Evolutionary conservation across 1,284 basidiomycete species (phyloP).

Genomic region (Vanrija sp.): DNA sequence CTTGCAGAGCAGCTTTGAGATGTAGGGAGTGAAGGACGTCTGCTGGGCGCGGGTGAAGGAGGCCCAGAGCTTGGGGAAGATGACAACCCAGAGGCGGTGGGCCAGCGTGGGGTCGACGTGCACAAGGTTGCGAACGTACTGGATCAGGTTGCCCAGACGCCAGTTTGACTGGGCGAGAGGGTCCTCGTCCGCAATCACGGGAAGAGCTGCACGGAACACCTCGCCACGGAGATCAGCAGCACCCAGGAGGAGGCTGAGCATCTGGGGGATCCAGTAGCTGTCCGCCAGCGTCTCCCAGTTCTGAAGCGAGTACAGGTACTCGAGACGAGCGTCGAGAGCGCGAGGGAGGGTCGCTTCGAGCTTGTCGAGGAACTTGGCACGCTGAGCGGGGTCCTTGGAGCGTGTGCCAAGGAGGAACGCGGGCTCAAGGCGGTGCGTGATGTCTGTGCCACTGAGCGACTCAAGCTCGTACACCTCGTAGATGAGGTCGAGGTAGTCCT

Average conservation of each 20-base stretch:
- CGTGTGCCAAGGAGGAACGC: slow-evolving; percentile 92
- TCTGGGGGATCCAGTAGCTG: slow-evolving; percentile 92
- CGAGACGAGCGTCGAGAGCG: slow-evolving; percentile 73
- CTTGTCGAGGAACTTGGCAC: slow-evolving; percentile 85
- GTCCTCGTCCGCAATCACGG: slow-evolving; percentile 22
- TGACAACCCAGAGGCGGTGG: slow-evolving; percentile 82
- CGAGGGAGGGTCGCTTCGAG: slow-evolving; percentile 85
- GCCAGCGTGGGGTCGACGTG: slow-evolving; percentile 74
- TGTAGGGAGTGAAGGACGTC: slow-evolving; percentile 79
- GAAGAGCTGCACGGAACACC: slow-evolving; percentile 23
- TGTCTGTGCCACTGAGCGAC: slow-evolving; percentile 78
- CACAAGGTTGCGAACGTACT: slow-evolving; percentile 75
- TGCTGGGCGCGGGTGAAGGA: slow-evolving; percentile 84
- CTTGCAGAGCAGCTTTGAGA: slow-evolving; percentile 85
- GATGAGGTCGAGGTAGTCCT: slow-evolving; percentile 83
- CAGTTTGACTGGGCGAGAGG: slow-evolving; percentile 23
- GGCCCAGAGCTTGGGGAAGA: slow-evolving; percentile 87
- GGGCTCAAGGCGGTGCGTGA: slow-evolving; percentile 88
- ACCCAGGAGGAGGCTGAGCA: slow-evolving; percentile 83
- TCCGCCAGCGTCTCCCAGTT: slow-evolving; percentile 93
- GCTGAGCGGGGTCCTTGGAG: slow-evolving; percentile 70
- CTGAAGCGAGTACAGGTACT: slow-evolving; percentile 89
- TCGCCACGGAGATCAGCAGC: slow-evolving; percentile 64
- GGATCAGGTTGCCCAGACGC: slow-evolving; percentile 59
- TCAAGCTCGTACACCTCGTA: slow-evolving; percentile 93